Evolutionary conservation across 345 rosid genomes (phyloP), one percentile per base, ranked within the genome.

Genomic region (Nasturtium officinale): DNA sequence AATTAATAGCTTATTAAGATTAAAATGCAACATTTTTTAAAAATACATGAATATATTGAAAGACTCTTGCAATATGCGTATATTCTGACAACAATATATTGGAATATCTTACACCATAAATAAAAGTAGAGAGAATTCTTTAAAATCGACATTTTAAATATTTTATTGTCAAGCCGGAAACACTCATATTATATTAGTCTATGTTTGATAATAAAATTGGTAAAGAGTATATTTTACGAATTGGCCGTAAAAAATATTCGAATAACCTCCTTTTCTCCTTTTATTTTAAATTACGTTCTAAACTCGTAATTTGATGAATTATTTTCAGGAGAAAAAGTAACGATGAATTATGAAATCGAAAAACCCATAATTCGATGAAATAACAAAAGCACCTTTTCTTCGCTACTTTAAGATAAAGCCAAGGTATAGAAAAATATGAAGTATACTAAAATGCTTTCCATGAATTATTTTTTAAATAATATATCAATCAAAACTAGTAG

Each of bases 391-490:
- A 74, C 80, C 71, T 84, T 85, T 12, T 75, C 81, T 77, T 79
- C 75, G 78, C 86, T 83, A 83, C 96, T 86, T 84, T 86, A 61
- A 17, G 85, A 82, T 65, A 90, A 90, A 88, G 96, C 84, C 79
- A 88, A 88, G 83, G 89, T 81, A 77, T 65, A 21, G 77, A 54
- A 76, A 67, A 66, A 57, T 10, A 58, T 26, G 61, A 61, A 38
- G 40, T 71, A 37, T 48, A 71, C 6, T 50, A 61, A 60, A 60
- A 26, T 38, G 16, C 1, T 50, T 61, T 8, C 30, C 5, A n/a
- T n/a, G 21, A 10, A 29, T 4, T 18, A 3, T 18, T 33, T 30
- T n/a, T 2, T 1, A 42, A 15, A 2, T 13, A 15, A 4, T 40
- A 40, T 40, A 40, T 40, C 5, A 13, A 43, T 43, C 8, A 43